Base-by-base conservation (phyloP, 1,284 basidiomycete species). In the Cryptococcus amylolentus region DNA sequence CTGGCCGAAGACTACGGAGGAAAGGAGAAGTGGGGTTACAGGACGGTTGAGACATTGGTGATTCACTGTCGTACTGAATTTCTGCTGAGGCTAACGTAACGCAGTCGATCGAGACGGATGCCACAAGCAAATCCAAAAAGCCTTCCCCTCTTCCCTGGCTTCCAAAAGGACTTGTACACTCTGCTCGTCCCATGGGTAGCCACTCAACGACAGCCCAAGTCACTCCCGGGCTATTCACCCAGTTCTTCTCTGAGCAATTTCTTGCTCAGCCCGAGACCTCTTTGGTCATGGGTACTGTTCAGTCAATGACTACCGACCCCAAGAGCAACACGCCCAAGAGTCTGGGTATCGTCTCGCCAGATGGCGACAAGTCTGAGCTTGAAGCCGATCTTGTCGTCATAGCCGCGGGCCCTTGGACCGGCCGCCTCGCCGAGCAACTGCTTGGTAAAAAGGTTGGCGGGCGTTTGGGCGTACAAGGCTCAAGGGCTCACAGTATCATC, bases 401-500 rank as follows among this genome's bases (percentile, higher is more conserved):
- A 52, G 83, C 87, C 31, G 88, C 88, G 12, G 92, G 92, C 13
- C 89, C 90, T 1, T 97, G 93, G 93, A 90, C 91, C 0, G 83
- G 89, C 0, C 69, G 71, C 45, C 77, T 86, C 8, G 78, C 83
- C 41, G 62, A 69, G 23, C 71, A 79, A 53, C 77, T 87, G 26
- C 80, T 85, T 58, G 80, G 82, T 13, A 57, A 71, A 28, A 65
- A 77, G 23, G 68, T 78, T 20, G 78, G 78, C 10, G 66, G 73
- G 5, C 71, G 71, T 45, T 57, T 75, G 16, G 72, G 62, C 41
- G 71, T 76, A 20, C 68, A 67, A 5, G 81, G 81, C 0, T 75
- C 76, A 37, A 69, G 81, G 47, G 82, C 81, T 3, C 81, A 82
- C 61, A 79, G 77, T 39, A 77, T 83, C 42, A 76, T 82, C 2